Evolutionary conservation across 1,139 yeast species (phyloP).

Genomic region (Hansenula lynferdii): DNA sequence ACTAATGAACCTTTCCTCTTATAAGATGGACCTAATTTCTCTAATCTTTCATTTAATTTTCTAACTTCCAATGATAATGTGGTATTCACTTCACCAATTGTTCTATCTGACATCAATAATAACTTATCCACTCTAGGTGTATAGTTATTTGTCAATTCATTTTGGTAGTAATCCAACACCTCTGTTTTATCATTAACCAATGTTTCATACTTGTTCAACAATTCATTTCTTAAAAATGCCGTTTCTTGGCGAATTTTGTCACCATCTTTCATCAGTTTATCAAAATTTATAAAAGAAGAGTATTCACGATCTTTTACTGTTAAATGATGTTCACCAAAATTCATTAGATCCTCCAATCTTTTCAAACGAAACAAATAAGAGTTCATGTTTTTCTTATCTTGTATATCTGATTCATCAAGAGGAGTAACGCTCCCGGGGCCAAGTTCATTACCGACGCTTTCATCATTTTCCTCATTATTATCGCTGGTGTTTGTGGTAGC

Average conservation of each 20-base stretch:
- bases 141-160: conserved; percentile 30
- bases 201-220: conserved; percentile 7
- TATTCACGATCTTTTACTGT: conserved; percentile 16
- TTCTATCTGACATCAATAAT: conserved; percentile 66
- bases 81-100: conserved; percentile 79
- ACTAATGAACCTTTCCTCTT: conserved; percentile 18
- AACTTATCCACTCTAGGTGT: conserved; percentile 55
- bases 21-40: conserved; percentile 38
- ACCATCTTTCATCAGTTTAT: conserved; percentile 16
- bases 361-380: conserved; percentile 24
- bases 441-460: too few relatives aligned
- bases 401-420: conserved; percentile 22
- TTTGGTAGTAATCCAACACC: conserved; percentile 22
- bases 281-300: conserved; percentile 16
- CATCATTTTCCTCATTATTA: too few relatives aligned
- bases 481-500: too few relatives aligned
- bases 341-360: conserved; percentile 10
- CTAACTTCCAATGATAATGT: conserved; percentile 70
- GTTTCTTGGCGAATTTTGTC: conserved; percentile 6
- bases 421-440: too few relatives aligned
- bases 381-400: conserved; percentile 24
- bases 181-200: conserved; percentile 12
- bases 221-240: conserved; percentile 1
- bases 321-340: conserved; percentile 18
- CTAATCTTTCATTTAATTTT: conserved; percentile 64